phyloP scores from a whole-genome alignment of 768 basidiomycete genomes.

The Termitomyces titanicus region DNA sequence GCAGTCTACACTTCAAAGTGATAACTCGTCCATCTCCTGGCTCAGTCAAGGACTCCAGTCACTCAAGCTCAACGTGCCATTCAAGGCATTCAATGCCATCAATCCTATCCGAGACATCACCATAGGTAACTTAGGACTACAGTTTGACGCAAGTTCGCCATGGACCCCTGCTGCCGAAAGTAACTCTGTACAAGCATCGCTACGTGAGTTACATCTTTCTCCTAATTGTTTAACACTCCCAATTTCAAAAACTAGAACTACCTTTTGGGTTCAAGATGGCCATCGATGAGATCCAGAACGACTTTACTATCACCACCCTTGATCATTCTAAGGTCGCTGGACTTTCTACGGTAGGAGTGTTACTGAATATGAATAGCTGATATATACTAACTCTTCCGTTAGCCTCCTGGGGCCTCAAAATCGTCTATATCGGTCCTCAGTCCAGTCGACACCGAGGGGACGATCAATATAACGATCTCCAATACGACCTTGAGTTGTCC shows the following conservation, averaged over 20 bases:
- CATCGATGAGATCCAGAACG: conserved; percentile 60
- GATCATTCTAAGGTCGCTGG: conserved; percentile 51
- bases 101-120: conserved; percentile 62
- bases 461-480: conserved; percentile 59
- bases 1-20: conserved; percentile 50
- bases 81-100: conserved; percentile 47
- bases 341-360: conserved; percentile 47
- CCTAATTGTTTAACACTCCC: not conserved
- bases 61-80: conserved; percentile 60
- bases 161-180: conserved; percentile 60
- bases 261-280: conserved; percentile 67
- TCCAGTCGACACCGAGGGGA: conserved; percentile 54
- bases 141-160: conserved; percentile 47
- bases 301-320: conserved; percentile 52
- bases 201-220: conserved; percentile 37
- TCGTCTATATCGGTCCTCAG: conserved; percentile 53
- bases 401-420: conserved; percentile 64
- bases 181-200: conserved; percentile 52
- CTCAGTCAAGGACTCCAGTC: conserved; percentile 56
- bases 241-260: conserved; percentile 37
- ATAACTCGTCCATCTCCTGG: conserved; percentile 61
- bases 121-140: conserved; percentile 56
- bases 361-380: not conserved
- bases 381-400: not conserved
- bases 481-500: conserved; percentile 50